These are phyloP conservation scores for Alternaria metachromatica DNA, from an alignment of 2,329 filamentous ascomycete genomes.

Conservation along the genomic window DNA sequence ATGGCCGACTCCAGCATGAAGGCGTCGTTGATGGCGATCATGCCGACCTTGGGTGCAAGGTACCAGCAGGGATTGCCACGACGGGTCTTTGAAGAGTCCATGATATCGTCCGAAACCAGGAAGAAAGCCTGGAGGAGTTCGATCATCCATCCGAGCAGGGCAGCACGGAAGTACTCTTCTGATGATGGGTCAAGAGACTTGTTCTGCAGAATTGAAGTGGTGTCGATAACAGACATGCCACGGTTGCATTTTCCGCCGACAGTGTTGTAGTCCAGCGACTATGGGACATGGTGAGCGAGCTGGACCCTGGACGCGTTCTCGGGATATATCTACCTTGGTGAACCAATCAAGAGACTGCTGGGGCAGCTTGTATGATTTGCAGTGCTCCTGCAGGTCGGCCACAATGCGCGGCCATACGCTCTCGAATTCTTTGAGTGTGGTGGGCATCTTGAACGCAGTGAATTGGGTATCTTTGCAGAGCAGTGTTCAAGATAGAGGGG, in stretches of 20 bases:
- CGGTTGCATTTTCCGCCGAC: conserved; percentile 98
- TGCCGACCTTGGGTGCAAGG: conserved; percentile 83
- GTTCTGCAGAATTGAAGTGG: conserved; percentile 78
- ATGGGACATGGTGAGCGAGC: conserved; percentile 23
- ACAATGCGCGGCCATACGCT: conserved; percentile 85
- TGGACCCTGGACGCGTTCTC: conserved; percentile 2
- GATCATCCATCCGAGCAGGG: conserved; percentile 94
- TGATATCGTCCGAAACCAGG: conserved; percentile 97
- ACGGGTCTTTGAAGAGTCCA: conserved; percentile 94
- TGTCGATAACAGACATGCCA: conserved; percentile 96
- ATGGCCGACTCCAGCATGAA: conserved; percentile 94
- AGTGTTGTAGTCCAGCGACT: conserved; percentile 86
- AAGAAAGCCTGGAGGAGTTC: conserved; percentile 99
- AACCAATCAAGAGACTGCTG: conserved; percentile 84
- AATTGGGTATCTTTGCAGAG: neutral
- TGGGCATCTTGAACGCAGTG: conserved; percentile 61
- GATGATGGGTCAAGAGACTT: conserved; percentile 71
- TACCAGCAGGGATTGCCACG: conserved; percentile 98
- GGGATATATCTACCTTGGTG: conserved; percentile 66
- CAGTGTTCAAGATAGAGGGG: conserved; percentile 15
- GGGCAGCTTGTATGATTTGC: conserved; percentile 82
- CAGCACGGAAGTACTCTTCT: conserved; percentile 82
- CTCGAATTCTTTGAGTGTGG: conserved; percentile 87
- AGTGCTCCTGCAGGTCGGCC: conserved; percentile 79
- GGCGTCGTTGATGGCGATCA: conserved; percentile 97